Conservation (phyloP, 2,329 filamentous ascomycete species). For the Fusarium denticulatum region DNA sequence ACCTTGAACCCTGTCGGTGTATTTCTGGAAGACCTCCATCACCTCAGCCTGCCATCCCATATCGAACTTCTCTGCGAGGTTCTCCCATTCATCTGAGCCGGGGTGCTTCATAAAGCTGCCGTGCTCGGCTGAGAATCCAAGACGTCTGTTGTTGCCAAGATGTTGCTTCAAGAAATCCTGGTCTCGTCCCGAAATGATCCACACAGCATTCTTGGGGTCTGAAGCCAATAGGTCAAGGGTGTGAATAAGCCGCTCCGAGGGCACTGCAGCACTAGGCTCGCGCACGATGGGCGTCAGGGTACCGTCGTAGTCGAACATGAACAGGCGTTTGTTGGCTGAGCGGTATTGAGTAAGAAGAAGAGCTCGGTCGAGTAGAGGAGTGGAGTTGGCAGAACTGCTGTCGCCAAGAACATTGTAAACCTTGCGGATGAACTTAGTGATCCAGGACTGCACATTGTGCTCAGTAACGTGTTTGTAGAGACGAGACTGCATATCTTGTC, state of each 20-base stretch:
- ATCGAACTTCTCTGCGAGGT: slow-evolving; percentile 84
- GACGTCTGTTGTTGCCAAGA: slow-evolving; percentile 86
- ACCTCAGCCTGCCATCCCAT: slow-evolving; percentile 95
- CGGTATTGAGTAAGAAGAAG: slow-evolving; percentile 79
- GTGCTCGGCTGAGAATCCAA: slow-evolving; percentile 97
- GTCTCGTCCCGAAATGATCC: slow-evolving; percentile 97
- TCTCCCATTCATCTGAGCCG: slow-evolving; percentile 81
- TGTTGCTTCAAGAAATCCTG: slow-evolving; percentile 91
- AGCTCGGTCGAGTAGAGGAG: slow-evolving; percentile 81
- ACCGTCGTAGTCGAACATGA: slow-evolving; percentile 99
- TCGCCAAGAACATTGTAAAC: slow-evolving; percentile 83
- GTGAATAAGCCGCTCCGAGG: slow-evolving; percentile 82
- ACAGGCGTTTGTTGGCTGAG: slow-evolving; percentile 79
- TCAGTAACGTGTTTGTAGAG: slow-evolving; percentile 86
- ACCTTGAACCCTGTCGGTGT: slow-evolving; percentile 87
- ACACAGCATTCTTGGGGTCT: slow-evolving; percentile 87
- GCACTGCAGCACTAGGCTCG: slow-evolving; percentile 88
- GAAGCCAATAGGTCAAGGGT: slow-evolving; percentile 82
- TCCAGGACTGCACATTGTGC: slow-evolving; percentile 89
- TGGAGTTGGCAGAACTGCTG: slow-evolving; percentile 78
- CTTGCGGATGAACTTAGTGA: slow-evolving; percentile 79
- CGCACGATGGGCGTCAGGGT: slow-evolving; percentile 95
- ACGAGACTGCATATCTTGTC: slow-evolving; percentile 73
- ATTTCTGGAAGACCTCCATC: slow-evolving; percentile 84
- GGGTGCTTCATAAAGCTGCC: slow-evolving; percentile 94